These are phyloP conservation scores for Lantana camara DNA, from an alignment of 257 asterid genomes.

Conservation along the genomic window DNA sequence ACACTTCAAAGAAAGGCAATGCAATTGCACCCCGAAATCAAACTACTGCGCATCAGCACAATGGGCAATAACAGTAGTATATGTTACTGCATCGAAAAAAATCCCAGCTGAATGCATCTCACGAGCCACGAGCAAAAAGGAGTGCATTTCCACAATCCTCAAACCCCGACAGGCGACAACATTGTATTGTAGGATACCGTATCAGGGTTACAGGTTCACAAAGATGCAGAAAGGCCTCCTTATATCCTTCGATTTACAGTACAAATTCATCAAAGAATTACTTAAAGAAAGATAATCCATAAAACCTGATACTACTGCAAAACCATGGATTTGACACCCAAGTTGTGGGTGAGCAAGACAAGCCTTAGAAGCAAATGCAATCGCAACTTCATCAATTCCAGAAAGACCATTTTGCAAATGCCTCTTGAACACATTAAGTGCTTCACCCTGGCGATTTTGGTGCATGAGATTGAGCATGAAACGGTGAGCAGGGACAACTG, in stretches of 20 bases:
- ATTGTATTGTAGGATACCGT: conserved; percentile 77
- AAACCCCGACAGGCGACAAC: conserved; percentile 76
- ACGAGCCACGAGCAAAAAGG: no score
- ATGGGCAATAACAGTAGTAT: conserved; percentile 62
- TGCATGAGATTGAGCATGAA: conserved; percentile 62
- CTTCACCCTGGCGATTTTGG: no score
- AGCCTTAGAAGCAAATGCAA: conserved; percentile 75
- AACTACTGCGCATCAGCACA: conserved; percentile 59
- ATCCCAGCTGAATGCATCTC: no score
- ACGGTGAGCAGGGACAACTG: conserved; percentile 41
- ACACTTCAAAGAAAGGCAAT: conserved; percentile 51
- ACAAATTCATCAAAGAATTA: conserved; percentile 87
- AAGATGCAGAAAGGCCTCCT: conserved; percentile 54
- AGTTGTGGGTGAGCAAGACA: no score
- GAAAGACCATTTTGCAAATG: conserved; percentile 55
- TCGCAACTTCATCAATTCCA: conserved; percentile 59
- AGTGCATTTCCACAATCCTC: conserved; percentile 49
- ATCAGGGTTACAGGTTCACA: conserved; percentile 55
- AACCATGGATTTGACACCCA: no score
- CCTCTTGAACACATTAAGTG: no score
- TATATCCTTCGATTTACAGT: conserved; percentile 55
- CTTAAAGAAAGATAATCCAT: conserved; percentile 46
- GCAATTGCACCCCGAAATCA: conserved; percentile 61
- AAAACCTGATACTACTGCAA: no score
- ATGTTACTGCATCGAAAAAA: conserved; percentile 69